Evolutionary conservation across 164 flowering plant species (phyloP).

Genomic region (Stephania cephalantha): DNA sequence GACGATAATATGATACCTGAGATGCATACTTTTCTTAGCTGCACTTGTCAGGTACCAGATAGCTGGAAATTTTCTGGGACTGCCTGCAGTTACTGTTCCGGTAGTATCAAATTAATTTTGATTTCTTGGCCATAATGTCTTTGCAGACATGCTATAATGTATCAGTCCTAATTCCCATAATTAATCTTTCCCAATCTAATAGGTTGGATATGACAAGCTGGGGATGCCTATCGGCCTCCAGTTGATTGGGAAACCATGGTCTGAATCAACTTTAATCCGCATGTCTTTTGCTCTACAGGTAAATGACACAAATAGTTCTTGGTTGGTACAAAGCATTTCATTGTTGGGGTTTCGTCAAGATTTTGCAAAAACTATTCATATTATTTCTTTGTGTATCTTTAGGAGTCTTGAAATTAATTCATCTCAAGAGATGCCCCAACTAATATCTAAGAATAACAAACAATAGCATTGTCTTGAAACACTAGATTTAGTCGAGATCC

Average conservation of each 20-base stretch:
- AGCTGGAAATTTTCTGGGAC: conserved; percentile 87
- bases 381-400: background rate
- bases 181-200: background rate
- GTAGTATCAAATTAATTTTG: conserved; percentile 30
- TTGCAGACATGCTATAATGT: background rate
- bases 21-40: conserved; percentile 41
- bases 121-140: background rate
- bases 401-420: background rate
- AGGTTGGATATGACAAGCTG: conserved; percentile 83
- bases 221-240: conserved; percentile 98
- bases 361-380: background rate
- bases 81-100: conserved; percentile 86
- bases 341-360: background rate
- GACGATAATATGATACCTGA: no score
- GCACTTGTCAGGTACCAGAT: conserved; percentile 76
- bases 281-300: conserved; percentile 77
- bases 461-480: no score
- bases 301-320: background rate
- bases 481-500: no score
- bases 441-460: no score
- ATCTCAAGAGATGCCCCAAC: background rate
- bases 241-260: conserved; percentile 87
- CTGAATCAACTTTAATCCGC: conserved; percentile 66
- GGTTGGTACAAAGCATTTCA: background rate
- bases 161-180: background rate